These are phyloP conservation scores for Neopestalotiopsis sp. DNA, from an alignment of 2,329 filamentous ascomycete species.

Conservation along the genomic window DNA sequence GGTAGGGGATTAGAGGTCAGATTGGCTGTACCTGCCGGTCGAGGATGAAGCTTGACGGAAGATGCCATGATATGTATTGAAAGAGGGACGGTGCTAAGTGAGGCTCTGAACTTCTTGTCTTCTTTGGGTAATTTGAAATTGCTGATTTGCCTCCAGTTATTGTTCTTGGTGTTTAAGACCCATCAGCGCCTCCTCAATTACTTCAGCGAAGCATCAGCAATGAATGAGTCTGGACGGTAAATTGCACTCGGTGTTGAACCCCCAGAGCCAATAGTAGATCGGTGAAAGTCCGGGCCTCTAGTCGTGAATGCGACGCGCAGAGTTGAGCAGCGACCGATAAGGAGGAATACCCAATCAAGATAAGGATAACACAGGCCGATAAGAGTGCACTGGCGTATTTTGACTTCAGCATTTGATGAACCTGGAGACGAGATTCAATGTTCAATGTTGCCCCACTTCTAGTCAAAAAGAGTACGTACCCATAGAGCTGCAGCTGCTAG, in stretches of 20 bases:
- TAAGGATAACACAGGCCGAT: not conserved
- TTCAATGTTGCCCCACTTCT: not conserved
- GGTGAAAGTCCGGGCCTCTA: constrained; percentile 2
- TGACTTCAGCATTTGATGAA: too few relatives aligned
- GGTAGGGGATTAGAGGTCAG: constrained; percentile 67
- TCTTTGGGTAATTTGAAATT: not conserved
- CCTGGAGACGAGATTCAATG: too few relatives aligned
- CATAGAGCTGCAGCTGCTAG: not conserved
- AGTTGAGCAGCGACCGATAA: not conserved
- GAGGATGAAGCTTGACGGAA: constrained; percentile 48
- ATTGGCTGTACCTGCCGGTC: constrained; percentile 26
- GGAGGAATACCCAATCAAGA: not conserved
- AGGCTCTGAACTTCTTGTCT: not conserved
- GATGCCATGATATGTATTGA: constrained; percentile 30
- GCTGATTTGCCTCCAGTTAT: not conserved
- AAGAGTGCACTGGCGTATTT: not conserved
- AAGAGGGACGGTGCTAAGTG: not conserved
- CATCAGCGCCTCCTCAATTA: too few relatives aligned
- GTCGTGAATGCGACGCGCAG: not conserved
- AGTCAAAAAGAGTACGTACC: not conserved
- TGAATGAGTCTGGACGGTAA: not conserved
- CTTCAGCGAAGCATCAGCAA: not conserved
- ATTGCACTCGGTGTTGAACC: not conserved
- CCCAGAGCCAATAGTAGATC: not conserved
- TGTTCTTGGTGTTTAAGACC: not conserved